Evolutionary conservation across 805 yeast species (phyloP), one percentile per base, ranked within the genome.

Genomic region (Candida ponderosae): DNA sequence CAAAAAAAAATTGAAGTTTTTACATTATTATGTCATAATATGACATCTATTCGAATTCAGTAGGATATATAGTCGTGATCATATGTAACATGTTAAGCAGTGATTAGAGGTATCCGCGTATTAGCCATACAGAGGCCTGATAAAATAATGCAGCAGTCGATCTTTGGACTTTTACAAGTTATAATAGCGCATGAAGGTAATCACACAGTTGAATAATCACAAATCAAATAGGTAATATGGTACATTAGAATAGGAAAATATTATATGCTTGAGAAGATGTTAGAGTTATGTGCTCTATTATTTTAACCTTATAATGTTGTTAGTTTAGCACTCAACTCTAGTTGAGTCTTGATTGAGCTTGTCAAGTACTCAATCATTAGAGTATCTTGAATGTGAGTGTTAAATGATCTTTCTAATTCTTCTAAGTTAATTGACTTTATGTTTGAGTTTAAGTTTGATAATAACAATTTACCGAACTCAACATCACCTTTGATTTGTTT

Each of bases 311-410:
- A 21, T 24, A 24, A 56, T 27, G 81, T 76, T 34, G 86, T 79
- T 51, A 85, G 70, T 57, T 83, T 77, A 34, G 87, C 78, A 51
- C 87, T 76, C 53, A 82, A 68, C 57, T 82, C 89, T 45, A 85
- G 71, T 65, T 87, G 96, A 45, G 87, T 82, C 65, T 82, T 84
- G 50, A 87, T 78, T 38, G 93, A 83, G 47, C 81, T 77, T 40
- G 95, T 81, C 60, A 87, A 70, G 56, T 81, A 83, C 56, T 84
- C 90, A 44, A 87, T 73, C 77, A 86, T 75, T 43, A 83, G 68
- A 31, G 86, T 78, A 51, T 87, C 95, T 59, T 84, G 87, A 55
- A 80, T 68, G 57, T 84, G 88, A 28, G 74, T 69, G 54, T 75
- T 76, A 68, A 85, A 77, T 43, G 78, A 70, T 45, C 68, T 60